Evolutionary conservation across 306 rosid genomes (phyloP), one percentile per base, ranked within the genome.

Genomic region (Vicia faba): DNA sequence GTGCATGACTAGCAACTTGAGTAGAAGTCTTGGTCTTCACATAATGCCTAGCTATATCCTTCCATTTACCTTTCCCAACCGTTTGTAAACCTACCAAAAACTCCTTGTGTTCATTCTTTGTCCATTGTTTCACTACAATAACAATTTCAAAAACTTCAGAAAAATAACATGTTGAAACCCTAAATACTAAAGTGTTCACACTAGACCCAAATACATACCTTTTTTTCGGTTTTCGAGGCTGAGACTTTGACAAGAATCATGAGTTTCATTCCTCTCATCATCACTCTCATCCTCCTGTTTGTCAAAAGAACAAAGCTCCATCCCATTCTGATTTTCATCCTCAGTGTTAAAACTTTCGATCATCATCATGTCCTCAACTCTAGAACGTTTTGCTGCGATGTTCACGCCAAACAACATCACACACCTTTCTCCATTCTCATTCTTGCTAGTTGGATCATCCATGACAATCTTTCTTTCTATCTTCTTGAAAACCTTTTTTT

Each of bases 1-100:
- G 95, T 0, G 95, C 95, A 72, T 88, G 95, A 16, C 88, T 88
- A 0, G 90, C 91, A 40, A 87, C 86, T 29, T 87, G 95, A 0
- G 87, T 79, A 6, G 91, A 81, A 13, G 87, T 77, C 56, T 86
- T 83, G 3, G 85, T 81, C 0, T 60, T 76, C 62, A 88, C 91
- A 73, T 41, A 85, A 0, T 75, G 48, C 33, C 49, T 85, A 3
- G 95, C 72, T 25, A 88, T 88, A 13, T 82, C 88, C 63, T 80
- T 83, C 95, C 95, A 88, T 67, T 73, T 31, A 1, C 95, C 91
- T 72, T 83, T 88, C 13, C 95, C 91, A 3, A 68, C 61, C 7
- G 69, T 44, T 53, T 63, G 78, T 61, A 88, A 71, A 12, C 95
- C 95, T 0, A 67, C 40, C n/a, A 88, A 53, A 56, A 88, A 88